Evolutionary conservation across 345 rosid genomes (phyloP), one percentile per base, ranked within the genome.

Genomic region (Citrus medica): DNA sequence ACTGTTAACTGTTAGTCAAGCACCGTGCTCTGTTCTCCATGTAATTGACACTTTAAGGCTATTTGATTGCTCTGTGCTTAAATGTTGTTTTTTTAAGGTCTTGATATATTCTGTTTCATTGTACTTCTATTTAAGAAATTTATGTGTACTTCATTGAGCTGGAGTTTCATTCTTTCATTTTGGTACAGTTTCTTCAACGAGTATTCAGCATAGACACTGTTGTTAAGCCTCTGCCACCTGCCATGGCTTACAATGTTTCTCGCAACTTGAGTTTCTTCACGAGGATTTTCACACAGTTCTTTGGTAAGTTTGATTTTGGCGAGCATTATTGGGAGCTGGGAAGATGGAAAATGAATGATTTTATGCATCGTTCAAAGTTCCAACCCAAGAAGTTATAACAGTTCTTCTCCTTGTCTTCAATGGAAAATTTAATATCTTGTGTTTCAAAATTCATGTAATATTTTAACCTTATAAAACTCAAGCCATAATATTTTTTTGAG

Each of bases 201-300:
- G 99, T 93, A 10, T 95, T 95, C 86, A 92, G 89, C 81, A 88
- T 95, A 59, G 99, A 95, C 83, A 95, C 99, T 60, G 42, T 93
- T 38, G 98, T 95, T 79, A 95, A 95, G 90, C 99, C 98, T 76
- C 98, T 95, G 84, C 99, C 99, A 67, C 98, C 96, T 69, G 76
- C 92, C 32, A 86, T 92, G 96, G 97, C 93, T 7, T 93, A 88
- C 84, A 95, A 91, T 13, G 94, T 84, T 73, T 92, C 99, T 65
- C 94, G 98, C 71, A 95, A 93, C 86, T 88, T 95, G 91, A 89
- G 89, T 90, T 95, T 95, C 91, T 93, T 95, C 87, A 90, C 91
- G 0, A 94, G 99, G 77, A 95, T 95, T 83, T 95, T 95, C 85
- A 95, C 99, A 6, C 99, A 95, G 87, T 95, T 95, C 88, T 95